A percentile compares a stretch with the other conserved stretches of the same genome.
phyloP scores from a whole-genome alignment of 805 yeast species.

The Kodamaea kaohsiungensis region DNA sequence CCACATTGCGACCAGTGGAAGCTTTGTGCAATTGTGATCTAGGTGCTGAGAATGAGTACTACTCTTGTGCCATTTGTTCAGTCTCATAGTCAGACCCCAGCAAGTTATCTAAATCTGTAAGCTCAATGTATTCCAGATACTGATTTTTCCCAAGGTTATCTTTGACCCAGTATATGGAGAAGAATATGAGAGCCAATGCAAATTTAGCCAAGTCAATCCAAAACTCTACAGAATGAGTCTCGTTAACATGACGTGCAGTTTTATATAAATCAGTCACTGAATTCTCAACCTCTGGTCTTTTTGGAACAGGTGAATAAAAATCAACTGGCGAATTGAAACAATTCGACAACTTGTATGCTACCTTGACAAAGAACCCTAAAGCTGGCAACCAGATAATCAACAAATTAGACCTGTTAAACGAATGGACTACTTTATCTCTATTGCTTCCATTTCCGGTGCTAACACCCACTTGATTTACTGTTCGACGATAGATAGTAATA shows the following conservation, averaged over 20 bases:
- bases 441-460: no score
- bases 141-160: not conserved
- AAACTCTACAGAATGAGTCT: not conserved
- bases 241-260: not conserved
- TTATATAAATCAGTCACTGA: not conserved
- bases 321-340: not conserved
- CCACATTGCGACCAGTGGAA: no score
- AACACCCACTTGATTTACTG: not conserved
- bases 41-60: no score
- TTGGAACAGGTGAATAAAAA: not conserved
- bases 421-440: no score
- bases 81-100: not conserved
- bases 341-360: not conserved
- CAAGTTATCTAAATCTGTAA: not conserved
- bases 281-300: not conserved
- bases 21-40: no score
- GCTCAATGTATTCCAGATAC: not conserved
- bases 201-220: not conserved
- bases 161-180: not conserved
- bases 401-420: no score
- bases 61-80: no score
- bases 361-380: not conserved
- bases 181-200: not conserved
- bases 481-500: not conserved
- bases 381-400: not conserved